Percentiles rank a stretch among this genome's conserved stretches.
Evolutionary conservation across 208 protist genomes (phyloP).

Genomic region (Acanthamoeba castellanii): DNA sequence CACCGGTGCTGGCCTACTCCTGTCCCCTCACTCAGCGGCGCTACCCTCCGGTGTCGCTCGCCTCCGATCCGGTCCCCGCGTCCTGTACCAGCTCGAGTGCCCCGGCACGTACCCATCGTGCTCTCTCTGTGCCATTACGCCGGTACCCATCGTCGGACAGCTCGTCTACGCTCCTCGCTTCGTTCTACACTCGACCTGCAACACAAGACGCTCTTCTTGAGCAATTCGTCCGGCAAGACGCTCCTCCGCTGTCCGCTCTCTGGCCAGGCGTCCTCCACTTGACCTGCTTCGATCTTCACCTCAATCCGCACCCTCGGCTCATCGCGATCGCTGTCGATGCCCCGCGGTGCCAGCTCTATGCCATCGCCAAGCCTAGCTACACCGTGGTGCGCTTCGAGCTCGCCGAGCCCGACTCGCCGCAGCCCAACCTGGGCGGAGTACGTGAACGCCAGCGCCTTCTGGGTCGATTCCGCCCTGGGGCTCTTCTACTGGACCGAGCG

Average conservation of each 20-base stretch:
- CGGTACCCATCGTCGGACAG: not conserved
- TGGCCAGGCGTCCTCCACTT: no score
- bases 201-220: not conserved
- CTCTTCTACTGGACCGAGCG: slow-evolving; percentile 13
- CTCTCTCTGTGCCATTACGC: not conserved
- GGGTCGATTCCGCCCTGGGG: not conserved
- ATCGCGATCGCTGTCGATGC: not conserved
- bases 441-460: not conserved
- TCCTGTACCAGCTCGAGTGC: not conserved
- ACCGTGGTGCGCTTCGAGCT: not conserved
- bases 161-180: not conserved
- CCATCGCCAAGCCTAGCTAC: not conserved
- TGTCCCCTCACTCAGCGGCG: not conserved
- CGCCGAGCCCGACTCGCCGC: not conserved
- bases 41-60: not conserved
- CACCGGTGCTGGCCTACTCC: not conserved
- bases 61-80: not conserved
- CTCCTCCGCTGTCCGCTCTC: no score
- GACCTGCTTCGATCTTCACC: not conserved
- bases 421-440: not conserved
- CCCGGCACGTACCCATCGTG: not conserved
- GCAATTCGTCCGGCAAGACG: not conserved
- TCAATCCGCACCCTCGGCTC: not conserved
- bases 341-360: not conserved
- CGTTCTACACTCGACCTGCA: not conserved